A percentile compares a stretch with the other conserved stretches of the same genome.
Evolutionary conservation across 139 green algal species (phyloP).

Genomic region (Picocystis salinarum): DNA sequence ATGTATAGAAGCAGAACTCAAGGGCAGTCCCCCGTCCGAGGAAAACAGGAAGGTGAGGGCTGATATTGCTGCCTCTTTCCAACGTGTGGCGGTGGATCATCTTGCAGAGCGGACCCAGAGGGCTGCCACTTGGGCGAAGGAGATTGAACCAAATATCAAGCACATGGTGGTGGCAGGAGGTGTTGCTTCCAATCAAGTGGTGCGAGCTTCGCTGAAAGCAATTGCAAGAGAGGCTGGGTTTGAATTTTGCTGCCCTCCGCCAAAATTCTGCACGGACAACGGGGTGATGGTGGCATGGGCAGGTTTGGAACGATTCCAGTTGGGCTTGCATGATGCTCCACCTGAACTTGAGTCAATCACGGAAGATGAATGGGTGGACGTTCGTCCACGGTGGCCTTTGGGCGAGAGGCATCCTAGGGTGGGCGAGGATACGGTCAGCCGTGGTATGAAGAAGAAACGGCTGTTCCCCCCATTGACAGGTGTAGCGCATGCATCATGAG

Average conservation of each 20-base stretch:
- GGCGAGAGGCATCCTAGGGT: no score
- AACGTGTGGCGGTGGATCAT: slow-evolving; percentile 65
- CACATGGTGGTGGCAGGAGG: slow-evolving; percentile 70
- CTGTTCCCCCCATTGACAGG: no score
- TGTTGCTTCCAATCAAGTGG: slow-evolving; percentile 66
- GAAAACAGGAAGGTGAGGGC: slow-evolving; percentile 29
- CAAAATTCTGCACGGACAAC: slow-evolving; percentile 87
- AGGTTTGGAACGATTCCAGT: slow-evolving; percentile 45
- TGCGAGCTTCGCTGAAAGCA: slow-evolving; percentile 33
- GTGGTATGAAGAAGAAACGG: no score
- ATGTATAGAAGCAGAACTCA: slow-evolving; percentile 1
- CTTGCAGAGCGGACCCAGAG: slow-evolving; percentile 42
- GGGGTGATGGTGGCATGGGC: slow-evolving; percentile 96
- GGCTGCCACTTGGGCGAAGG: slow-evolving; percentile 7
- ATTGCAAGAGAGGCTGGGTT: slow-evolving; percentile 31
- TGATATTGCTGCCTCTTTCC: slow-evolving; percentile 85
- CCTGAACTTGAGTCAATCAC: neutral
- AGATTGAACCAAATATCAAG: neutral
- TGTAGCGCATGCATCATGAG: no score
- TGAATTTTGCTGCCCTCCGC: slow-evolving; percentile 50
- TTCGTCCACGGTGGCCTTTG: slow-evolving; percentile 69
- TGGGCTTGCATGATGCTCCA: slow-evolving; percentile 21
- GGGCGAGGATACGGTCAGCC: no score
- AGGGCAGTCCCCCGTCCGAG: neutral
- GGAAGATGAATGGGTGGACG: slow-evolving; percentile 48